Percentiles rank a stretch among this genome's conserved stretches.
phyloP scores from a whole-genome alignment of 1,139 yeast genomes.

The Scheffersomyces stambukii region DNA sequence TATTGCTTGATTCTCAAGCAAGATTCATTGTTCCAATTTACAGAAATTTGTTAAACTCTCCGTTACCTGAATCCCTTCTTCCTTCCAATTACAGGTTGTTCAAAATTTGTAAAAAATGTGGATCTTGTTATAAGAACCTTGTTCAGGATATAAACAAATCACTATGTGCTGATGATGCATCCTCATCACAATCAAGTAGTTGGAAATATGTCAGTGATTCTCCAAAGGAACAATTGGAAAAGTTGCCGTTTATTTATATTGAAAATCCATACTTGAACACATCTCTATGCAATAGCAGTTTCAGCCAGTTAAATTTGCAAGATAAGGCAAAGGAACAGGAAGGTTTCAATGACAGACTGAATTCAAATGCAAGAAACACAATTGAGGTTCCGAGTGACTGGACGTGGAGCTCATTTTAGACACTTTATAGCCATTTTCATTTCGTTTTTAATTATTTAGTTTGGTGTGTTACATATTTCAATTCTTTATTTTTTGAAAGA shows the following conservation, averaged over 20 bases:
- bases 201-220: slow-evolving; percentile 3
- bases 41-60: slow-evolving; percentile 19
- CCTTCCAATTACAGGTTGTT: slow-evolving; percentile 18
- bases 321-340: not conserved
- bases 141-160: slow-evolving; percentile 22
- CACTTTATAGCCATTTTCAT: too few relatives aligned
- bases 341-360: slow-evolving; percentile 3
- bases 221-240: slow-evolving; percentile 4
- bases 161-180: slow-evolving; percentile 1
- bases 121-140: slow-evolving; percentile 26
- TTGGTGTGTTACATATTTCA: too few relatives aligned
- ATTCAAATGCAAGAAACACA: slow-evolving; percentile 5
- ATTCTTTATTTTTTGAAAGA: too few relatives aligned
- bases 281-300: not conserved
- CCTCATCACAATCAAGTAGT: not conserved
- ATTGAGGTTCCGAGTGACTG: slow-evolving; percentile 35
- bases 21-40: slow-evolving; percentile 36
- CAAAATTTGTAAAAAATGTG: slow-evolving; percentile 39
- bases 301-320: not conserved
- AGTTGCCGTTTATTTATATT: slow-evolving; percentile 28
- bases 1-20: slow-evolving; percentile 31
- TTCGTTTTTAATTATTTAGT: too few relatives aligned
- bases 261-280: slow-evolving; percentile 34
- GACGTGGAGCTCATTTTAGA: slow-evolving; percentile 45
- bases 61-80: not conserved